phyloP scores from a whole-genome alignment of 2,329 filamentous ascomycete genomes.

The Byssothecium circinans region DNA sequence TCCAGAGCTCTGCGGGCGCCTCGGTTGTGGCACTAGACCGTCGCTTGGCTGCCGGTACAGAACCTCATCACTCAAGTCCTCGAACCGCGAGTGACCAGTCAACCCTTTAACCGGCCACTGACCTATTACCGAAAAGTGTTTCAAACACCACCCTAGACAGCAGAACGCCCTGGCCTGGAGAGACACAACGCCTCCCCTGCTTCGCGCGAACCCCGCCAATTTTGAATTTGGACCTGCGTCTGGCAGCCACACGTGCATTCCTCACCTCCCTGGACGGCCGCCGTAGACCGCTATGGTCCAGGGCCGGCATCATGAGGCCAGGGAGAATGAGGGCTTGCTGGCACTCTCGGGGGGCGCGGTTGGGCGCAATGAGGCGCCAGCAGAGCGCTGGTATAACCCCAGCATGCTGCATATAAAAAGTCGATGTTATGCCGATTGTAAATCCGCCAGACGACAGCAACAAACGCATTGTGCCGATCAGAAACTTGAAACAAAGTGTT shows the following conservation, averaged over 20 bases:
- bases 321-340: slow-evolving; percentile 29
- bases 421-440: slow-evolving; percentile 26
- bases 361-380: slow-evolving; percentile 23
- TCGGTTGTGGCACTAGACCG: slow-evolving; percentile 24
- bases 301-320: slow-evolving; percentile 26
- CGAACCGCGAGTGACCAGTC: slow-evolving; percentile 4
- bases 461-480: slow-evolving; percentile 28
- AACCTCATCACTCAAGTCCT: slow-evolving; percentile 18
- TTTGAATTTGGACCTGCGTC: slow-evolving; percentile 17
- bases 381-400: slow-evolving; percentile 23
- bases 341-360: slow-evolving; percentile 18
- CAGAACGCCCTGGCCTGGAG: too few relatives aligned
- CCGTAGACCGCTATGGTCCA: slow-evolving; percentile 27
- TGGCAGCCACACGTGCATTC: slow-evolving; percentile 34
- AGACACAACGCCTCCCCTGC: slow-evolving; percentile 26
- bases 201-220: slow-evolving; percentile 23
- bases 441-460: slow-evolving; percentile 30
- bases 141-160: slow-evolving; percentile 30
- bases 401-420: slow-evolving; percentile 32
- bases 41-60: slow-evolving; percentile 24
- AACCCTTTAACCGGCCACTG: slow-evolving; percentile 17
- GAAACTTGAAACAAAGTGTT: slow-evolving; percentile 42
- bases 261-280: slow-evolving; percentile 20
- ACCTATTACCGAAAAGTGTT: slow-evolving; percentile 33
- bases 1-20: slow-evolving; percentile 28